Conservation (phyloP, 2,329 filamentous ascomycete species). For the Penicillium sp. region DNA sequence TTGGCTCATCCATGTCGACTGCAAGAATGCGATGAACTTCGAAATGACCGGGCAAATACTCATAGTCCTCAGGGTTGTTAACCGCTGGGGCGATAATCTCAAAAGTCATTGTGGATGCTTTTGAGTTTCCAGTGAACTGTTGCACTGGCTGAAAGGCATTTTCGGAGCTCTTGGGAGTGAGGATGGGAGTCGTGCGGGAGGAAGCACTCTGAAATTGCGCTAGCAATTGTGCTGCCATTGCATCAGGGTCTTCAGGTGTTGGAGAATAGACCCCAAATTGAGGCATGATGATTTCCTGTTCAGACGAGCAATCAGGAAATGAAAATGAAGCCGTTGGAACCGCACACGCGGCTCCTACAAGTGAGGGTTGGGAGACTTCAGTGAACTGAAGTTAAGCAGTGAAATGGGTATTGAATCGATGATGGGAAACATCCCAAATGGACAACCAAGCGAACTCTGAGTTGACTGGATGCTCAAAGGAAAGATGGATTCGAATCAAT, state of each 20-base stretch:
- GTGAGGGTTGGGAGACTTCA: not conserved
- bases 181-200: not conserved
- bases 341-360: conserved; percentile 1
- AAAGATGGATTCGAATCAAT: not conserved
- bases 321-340: not conserved
- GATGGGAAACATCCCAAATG: not conserved
- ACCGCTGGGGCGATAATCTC: conserved; percentile 36
- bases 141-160: not conserved
- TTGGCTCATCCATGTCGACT: conserved; percentile 25
- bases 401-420: not conserved
- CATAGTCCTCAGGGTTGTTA: conserved; percentile 36
- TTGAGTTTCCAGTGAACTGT: not conserved
- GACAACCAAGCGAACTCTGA: not conserved
- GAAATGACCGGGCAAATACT: conserved; percentile 43
- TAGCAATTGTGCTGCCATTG: conserved; percentile 10
- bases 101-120: not conserved
- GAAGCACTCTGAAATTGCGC: conserved; percentile 7
- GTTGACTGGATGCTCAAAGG: not conserved
- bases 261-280: not conserved
- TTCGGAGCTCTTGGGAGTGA: not conserved
- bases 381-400: not conserved
- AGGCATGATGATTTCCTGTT: conserved; percentile 5
- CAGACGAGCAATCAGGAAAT: not conserved
- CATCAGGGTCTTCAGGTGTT: conserved; percentile 8
- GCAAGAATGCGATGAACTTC: conserved; percentile 33